Percentiles rank a stretch among this genome's conserved stretches.
phyloP scores from a whole-genome alignment of 2,329 filamentous ascomycete genomes.

The Talaromyces sp. region DNA sequence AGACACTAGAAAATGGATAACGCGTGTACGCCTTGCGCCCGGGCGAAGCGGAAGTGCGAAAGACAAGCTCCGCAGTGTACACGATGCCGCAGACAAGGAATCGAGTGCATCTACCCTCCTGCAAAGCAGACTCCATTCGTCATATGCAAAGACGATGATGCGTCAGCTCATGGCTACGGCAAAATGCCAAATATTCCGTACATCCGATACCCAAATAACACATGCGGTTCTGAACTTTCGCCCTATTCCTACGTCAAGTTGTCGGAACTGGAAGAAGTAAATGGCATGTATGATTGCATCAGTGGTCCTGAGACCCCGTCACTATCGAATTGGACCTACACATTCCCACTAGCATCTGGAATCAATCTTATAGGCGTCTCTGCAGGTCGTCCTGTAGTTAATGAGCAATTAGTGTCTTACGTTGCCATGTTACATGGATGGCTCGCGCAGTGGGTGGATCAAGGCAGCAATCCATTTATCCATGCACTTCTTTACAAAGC shows the following conservation, averaged over 20 bases:
- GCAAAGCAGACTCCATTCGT: background rate
- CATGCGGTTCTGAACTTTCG: background rate
- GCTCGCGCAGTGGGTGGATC: conserved; percentile 1
- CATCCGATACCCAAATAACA: background rate
- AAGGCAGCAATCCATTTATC: conserved; percentile 6
- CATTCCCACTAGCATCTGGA: background rate
- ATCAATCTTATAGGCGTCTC: background rate
- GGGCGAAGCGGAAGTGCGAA: conserved; percentile 4
- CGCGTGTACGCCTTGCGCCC: conserved; percentile 2
- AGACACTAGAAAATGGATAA: background rate
- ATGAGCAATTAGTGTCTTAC: background rate
- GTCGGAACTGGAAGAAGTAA: background rate
- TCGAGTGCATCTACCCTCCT: conserved; percentile 1
- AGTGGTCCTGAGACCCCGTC: background rate
- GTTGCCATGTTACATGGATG: background rate
- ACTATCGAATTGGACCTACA: background rate
- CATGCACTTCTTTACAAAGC: background rate
- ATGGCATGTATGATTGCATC: background rate
- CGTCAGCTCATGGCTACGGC: background rate
- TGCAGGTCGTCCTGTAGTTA: background rate
- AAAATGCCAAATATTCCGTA: background rate
- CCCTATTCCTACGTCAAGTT: background rate
- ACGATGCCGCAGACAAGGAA: background rate
- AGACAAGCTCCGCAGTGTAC: background rate
- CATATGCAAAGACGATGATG: background rate